Conservation (phyloP, 805 yeast genomes). For the Pichia nanzhaoensis region DNA sequence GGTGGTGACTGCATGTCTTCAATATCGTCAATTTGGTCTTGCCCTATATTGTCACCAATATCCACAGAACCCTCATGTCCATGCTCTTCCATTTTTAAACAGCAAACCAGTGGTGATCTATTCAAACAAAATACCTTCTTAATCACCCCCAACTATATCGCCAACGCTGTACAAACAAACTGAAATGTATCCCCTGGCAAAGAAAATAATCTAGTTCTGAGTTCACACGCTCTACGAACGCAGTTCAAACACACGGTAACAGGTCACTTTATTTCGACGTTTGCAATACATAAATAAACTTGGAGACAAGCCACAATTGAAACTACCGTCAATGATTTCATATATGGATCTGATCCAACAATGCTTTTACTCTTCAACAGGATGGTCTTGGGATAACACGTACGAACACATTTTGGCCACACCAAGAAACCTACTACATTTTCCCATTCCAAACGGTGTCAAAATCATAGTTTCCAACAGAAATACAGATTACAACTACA, state of each 20-base stretch:
- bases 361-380: slow-evolving; percentile 61
- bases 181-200: no score
- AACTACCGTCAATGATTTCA: slow-evolving; percentile 53
- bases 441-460: slow-evolving; percentile 62
- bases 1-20: slow-evolving; percentile 24
- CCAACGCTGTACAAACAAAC: no score
- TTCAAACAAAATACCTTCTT: no score
- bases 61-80: not conserved
- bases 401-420: slow-evolving; percentile 73
- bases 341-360: slow-evolving; percentile 84
- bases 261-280: no score
- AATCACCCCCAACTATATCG: no score
- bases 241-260: no score
- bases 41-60: slow-evolving; percentile 3
- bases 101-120: not conserved
- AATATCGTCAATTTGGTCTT: slow-evolving; percentile 6
- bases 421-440: slow-evolving; percentile 63
- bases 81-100: not conserved
- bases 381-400: slow-evolving; percentile 75
- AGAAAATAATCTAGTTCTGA: no score
- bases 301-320: no score
- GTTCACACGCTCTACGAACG: no score
- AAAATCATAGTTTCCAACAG: slow-evolving; percentile 63
- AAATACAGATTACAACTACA: slow-evolving; percentile 62
- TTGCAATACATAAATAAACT: no score